Evolutionary conservation across 1,284 basidiomycete species (phyloP), one percentile per base, ranked within the genome.

Genomic region (Rhodotorula glutinis): DNA sequence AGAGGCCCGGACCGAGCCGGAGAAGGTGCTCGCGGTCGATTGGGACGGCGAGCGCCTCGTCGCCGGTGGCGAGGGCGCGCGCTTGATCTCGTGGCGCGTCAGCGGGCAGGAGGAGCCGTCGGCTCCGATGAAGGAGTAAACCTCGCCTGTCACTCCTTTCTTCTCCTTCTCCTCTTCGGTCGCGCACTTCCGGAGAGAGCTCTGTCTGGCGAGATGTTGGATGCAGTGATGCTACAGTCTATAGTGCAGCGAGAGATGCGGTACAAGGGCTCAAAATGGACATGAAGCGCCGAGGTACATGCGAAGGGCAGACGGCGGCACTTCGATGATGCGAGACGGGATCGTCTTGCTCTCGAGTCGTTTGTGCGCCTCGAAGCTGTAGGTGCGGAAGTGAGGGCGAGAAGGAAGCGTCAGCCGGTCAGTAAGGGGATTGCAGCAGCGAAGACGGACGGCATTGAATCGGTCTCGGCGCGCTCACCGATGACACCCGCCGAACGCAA

Each of bases 11-110:
- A 70, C 67, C 44, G 66, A 67, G 16, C 70, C 73, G 64, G 75
- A 74, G 33, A 76, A 74, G 70, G 59, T 76, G 1, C 61, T 76
- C 17, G 83, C 84, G 53, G 81, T 91, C 13, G 90, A 91, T 76
- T 94, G 91, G 91, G 84, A 83, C 52, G 81, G 81, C 19, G 88
- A 88, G 46, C 77, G 91, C 16, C 82, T 91, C 0, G 88, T 85
- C 5, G 83, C 91, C 25, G 91, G 87, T 19, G 92, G 91, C 0
- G 91, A 94, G 79, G 88, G 89, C 11, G 63, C 66, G 23, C 64
- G 66, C 60, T 53, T 75, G 19, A 66, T 66, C 7, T 46, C 47
- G 21, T 73, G 72, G 72, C 62, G 62, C 23, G 65, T 72, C 13
- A 66, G 55, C 17, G 71, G 63, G 11, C 44, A 33, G 44, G 58